Conservation (phyloP, 1,139 yeast species). For the Pichia sp. region DNA sequence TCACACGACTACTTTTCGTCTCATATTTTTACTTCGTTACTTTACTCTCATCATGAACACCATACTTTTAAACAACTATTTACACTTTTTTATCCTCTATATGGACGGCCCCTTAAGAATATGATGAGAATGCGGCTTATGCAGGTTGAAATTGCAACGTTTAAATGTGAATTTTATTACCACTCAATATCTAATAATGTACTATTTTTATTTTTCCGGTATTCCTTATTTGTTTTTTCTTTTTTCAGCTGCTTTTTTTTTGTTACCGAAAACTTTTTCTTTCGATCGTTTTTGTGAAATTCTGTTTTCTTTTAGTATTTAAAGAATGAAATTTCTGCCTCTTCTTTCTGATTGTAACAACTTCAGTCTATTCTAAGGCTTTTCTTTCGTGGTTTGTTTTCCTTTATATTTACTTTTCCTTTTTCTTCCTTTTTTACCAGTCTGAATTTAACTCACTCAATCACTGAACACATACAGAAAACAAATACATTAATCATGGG, state of each 20-base stretch:
- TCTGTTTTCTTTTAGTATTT: not conserved
- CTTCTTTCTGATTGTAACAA: not conserved
- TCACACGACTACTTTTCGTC: not conserved
- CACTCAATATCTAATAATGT: not conserved
- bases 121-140: not conserved
- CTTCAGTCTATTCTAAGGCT: not conserved
- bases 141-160: not conserved
- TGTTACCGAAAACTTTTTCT: not conserved
- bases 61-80: no score
- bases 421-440: not conserved
- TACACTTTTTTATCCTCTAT: no score
- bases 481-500: constrained; percentile 4
- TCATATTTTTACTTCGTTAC: no score
- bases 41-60: no score
- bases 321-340: not conserved
- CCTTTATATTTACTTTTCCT: not conserved
- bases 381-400: not conserved
- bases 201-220: not conserved
- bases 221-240: not conserved
- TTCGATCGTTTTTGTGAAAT: not conserved
- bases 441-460: not conserved
- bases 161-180: not conserved
- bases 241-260: not conserved
- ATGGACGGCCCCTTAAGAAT: not conserved
- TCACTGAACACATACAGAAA: not conserved